Evolutionary conservation across 768 basidiomycete genomes (phyloP), one percentile per base, ranked within the genome.

Genomic region (Lentinula edodes): DNA sequence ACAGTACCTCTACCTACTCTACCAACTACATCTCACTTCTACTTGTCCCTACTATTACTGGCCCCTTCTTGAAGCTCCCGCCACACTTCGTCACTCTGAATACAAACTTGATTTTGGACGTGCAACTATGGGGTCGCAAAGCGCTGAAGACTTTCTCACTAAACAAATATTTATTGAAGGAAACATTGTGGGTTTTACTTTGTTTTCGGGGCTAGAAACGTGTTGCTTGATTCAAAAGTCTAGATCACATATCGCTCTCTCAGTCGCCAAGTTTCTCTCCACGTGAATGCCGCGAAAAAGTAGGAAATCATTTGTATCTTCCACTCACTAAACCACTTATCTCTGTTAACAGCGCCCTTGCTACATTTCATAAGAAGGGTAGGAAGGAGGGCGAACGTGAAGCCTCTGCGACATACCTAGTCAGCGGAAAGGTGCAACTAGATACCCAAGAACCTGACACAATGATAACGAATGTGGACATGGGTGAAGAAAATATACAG

Each of bases 201-300:
- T 59, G 52, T 15, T 48, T 16, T n/a, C 15, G 9, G 20, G 7
- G 20, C 12, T 48, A 35, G 18, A 23, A 23, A 8, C 18, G 28
- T 1, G 2, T 8, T 32, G 51, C 7, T 36, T 13, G 18, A 45
- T n/a, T 42, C 13, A 15, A 38, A 43, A 28, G 23, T 16, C 38
- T 62, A 93, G 91, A 89, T 93, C 61, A 93, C 91, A 5, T 93
- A 84, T 71, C 82, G 91, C 41, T 86, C 83, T 5, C 77, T 93
- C 53, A 92, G 91, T 66, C 82, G 89, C 64, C 83, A 82, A 43
- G 78, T 90, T 48, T 77, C 78, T 0, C 78, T 93, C 58, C 87
- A 92, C 66, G 90, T 92, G 67, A 90, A 91, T 71, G 74, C 74
- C 41, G 91, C 91, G 18, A 93, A 92, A 70, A 88, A 86, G 91